phyloP scores from a whole-genome alignment of 2,329 filamentous ascomycete species.

The Gaeumannomyces sp. region DNA sequence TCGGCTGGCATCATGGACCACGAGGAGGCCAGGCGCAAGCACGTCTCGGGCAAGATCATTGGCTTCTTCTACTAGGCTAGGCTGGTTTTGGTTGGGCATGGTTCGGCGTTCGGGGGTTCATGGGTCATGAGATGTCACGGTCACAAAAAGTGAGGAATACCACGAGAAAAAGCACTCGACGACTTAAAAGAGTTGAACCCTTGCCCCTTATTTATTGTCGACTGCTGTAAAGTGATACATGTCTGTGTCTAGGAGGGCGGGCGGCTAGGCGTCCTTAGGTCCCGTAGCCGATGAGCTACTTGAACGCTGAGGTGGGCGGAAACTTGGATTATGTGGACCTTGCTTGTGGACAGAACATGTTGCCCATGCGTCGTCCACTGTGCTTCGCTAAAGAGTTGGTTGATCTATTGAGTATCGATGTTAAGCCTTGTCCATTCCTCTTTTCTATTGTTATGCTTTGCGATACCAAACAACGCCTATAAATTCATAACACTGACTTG shows the following conservation, averaged over 20 bases:
- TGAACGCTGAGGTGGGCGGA: too few species aligned
- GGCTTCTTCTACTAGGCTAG: constrained; percentile 96
- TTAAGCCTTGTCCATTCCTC: too few species aligned
- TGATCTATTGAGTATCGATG: too few species aligned
- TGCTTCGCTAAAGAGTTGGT: too few species aligned
- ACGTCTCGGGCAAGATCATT: constrained; percentile 98
- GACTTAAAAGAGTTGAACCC: constrained; percentile 1
- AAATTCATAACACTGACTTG: too few species aligned
- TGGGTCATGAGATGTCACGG: constrained; percentile 7
- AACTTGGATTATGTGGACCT: background rate
- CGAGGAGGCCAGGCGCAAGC: constrained; percentile 97
- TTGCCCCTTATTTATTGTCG: background rate
- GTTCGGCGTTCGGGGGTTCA: constrained; percentile 10
- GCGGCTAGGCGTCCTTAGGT: background rate
- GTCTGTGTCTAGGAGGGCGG: background rate
- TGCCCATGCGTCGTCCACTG: background rate
- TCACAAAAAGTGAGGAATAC: constrained; percentile 12
- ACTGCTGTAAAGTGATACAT: background rate
- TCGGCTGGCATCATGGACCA: constrained; percentile 99
- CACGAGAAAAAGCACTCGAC: constrained; percentile 11
- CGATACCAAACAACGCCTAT: too few species aligned
- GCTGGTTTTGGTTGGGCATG: constrained; percentile 6
- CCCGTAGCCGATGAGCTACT: background rate
- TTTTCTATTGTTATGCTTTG: too few species aligned
- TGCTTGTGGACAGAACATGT: background rate